Evolutionary conservation across 139 green algal species (phyloP), one percentile per base, ranked within the genome.

Genomic region (Micractinium sp.): DNA sequence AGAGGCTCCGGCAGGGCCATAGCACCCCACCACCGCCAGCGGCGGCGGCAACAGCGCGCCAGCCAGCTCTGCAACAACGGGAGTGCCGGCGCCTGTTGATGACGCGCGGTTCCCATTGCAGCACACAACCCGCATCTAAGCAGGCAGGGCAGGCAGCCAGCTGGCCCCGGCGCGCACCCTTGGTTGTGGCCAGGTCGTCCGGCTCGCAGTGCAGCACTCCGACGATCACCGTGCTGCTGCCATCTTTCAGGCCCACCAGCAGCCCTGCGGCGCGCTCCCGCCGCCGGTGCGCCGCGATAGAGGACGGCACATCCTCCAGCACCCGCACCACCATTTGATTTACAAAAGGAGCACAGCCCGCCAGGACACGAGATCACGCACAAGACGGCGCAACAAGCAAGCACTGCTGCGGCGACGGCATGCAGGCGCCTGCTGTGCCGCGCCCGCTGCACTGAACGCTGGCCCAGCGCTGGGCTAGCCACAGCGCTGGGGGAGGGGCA

Each of bases 11-110:
- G 36, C 38, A 20, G 31, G 63, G 38, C 66, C 83, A 4, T 81
- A 87, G 66, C 66, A 80, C 22, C 83, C 83, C 23, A 87, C 39
- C 38, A 87, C 67, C 27, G 66, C 67, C 38, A 87, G 29, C 27
- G 83, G 83, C 29, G 66, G 67, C 83, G 83, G 83, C 83, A 87
- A 14, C 83, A 87, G 67, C 25, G 83, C 63, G 0, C 35, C 39
- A 0, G 83, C 83, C 36, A 87, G 38, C 67, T 87, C 83, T 87
- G 83, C 66, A 60, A 20, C 4, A 23, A 12, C 35, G 18, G 33
- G 13, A 47, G 79, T 25, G 25, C 5, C 4, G 76, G 20, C 38
- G 76, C 14, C 18, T 2, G 27, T 35, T n/a, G n/a, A n/a, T n/a
- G n/a, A n/a, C n/a, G 47, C 47, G 47, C 47, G 47, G 7, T 56